phyloP scores from a whole-genome alignment of 192 early-diverging fungal species.

The Podila horticola region DNA sequence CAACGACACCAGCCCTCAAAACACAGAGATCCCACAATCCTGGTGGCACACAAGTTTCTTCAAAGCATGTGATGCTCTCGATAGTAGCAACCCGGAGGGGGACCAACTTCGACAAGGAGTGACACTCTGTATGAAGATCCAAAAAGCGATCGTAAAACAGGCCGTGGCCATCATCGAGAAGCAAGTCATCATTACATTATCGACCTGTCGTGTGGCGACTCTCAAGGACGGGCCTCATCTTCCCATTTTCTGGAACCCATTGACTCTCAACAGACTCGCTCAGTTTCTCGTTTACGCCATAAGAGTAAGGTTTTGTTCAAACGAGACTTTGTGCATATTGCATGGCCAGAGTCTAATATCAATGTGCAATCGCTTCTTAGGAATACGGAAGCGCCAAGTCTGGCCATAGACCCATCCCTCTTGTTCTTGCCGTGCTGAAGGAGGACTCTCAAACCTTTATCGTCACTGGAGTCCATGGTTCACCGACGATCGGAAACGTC shows the following conservation, averaged over 20 bases:
- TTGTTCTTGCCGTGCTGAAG: constrained; percentile 83
- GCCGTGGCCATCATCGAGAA: constrained; percentile 86
- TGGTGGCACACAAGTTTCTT: constrained; percentile 88
- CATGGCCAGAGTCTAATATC: too few relatives aligned
- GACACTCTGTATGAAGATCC: constrained; percentile 77
- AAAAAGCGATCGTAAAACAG: constrained; percentile 80
- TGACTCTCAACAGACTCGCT: constrained; percentile 80
- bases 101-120: constrained; percentile 67
- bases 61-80: constrained; percentile 89
- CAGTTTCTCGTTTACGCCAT: constrained; percentile 85
- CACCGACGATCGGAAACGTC: constrained; percentile 59
- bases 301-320: constrained; percentile 53
- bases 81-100: constrained; percentile 48
- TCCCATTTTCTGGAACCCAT: constrained; percentile 65
- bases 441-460: constrained; percentile 69
- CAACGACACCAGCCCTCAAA: constrained; percentile 5
- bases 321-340: neutral
- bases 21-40: neutral
- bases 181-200: constrained; percentile 76
- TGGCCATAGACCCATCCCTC: constrained; percentile 61
- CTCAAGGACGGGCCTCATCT: constrained; percentile 67
- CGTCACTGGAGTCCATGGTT: constrained; percentile 73
- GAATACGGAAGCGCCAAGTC: constrained; percentile 71
- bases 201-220: constrained; percentile 79
- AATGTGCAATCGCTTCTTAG: constrained; percentile 38